Evolutionary conservation across 1,139 yeast genomes (phyloP).

Genomic region (Saccharomyces hybrid): DNA sequence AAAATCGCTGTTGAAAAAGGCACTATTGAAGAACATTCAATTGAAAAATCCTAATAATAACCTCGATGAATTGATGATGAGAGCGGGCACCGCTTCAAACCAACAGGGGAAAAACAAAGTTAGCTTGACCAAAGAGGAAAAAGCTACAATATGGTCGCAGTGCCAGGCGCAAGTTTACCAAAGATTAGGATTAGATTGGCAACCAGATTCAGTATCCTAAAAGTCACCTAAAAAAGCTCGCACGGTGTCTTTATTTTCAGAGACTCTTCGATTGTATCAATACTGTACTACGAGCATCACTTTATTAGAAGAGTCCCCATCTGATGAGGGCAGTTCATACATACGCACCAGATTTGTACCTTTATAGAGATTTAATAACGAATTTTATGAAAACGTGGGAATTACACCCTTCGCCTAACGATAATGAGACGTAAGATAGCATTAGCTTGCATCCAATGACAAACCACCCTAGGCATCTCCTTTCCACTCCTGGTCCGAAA

Average conservation of each 20-base stretch:
- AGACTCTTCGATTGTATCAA: neutral
- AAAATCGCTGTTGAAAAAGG: slow-evolving; percentile 19
- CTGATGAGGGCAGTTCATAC: neutral
- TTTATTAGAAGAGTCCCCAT: neutral
- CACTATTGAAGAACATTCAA: slow-evolving; percentile 25
- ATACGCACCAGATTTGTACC: neutral
- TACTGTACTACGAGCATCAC: neutral
- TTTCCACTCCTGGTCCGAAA: neutral
- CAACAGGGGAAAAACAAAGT: slow-evolving; percentile 16
- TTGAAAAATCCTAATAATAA: slow-evolving; percentile 9
- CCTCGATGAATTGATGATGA: slow-evolving; percentile 2
- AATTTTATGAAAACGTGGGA: neutral
- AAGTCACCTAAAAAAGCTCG: neutral
- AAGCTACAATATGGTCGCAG: slow-evolving; percentile 50
- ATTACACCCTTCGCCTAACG: neutral
- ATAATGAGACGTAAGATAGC: neutral
- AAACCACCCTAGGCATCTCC: neutral
- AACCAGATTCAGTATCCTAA: slow-evolving; percentile 37
- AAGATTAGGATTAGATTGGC: slow-evolving; percentile 52
- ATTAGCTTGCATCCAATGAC: neutral
- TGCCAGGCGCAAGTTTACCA: slow-evolving; percentile 51
- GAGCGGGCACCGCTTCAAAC: slow-evolving; percentile 1
- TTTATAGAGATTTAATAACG: neutral
- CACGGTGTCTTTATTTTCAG: neutral
- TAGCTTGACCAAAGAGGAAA: slow-evolving; percentile 45